phyloP scores from a whole-genome alignment of 768 basidiomycete genomes.

The Fomitopsis serialis region DNA sequence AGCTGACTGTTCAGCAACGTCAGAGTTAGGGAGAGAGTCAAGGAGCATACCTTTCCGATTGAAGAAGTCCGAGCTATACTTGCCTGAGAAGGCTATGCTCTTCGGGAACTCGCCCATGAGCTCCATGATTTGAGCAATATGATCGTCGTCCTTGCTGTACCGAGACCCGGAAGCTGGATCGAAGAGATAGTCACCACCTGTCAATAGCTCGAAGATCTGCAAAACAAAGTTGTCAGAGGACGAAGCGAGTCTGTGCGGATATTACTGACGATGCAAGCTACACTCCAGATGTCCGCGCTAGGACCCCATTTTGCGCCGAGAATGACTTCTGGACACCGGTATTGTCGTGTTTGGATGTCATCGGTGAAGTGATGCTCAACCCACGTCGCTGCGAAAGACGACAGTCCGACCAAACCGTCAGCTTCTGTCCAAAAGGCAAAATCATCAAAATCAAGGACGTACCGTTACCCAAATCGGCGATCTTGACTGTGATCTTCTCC shows the following conservation, averaged over 20 bases:
- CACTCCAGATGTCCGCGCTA: constrained; percentile 95
- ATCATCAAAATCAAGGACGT: constrained; percentile 21
- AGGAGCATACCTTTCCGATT: constrained; percentile 76
- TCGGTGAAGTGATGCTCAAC: constrained; percentile 97
- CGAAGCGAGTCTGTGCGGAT: constrained; percentile 1
- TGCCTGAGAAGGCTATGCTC: constrained; percentile 79
- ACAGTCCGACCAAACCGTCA: neutral
- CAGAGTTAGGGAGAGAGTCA: neutral
- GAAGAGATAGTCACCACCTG: constrained; percentile 96
- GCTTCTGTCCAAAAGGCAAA: constrained; percentile 1
- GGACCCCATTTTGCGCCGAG: constrained; percentile 94
- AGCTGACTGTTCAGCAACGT: neutral
- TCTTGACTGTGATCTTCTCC: constrained; percentile 92
- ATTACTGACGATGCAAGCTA: constrained; percentile 80
- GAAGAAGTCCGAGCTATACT: constrained; percentile 93
- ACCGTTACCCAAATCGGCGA: constrained; percentile 97
- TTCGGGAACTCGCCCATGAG: constrained; percentile 88
- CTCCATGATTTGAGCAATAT: constrained; percentile 98
- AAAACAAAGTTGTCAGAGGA: neutral
- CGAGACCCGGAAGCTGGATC: constrained; percentile 93
- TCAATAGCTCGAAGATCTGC: constrained; percentile 91
- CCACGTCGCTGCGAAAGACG: constrained; percentile 59
- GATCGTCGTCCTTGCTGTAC: constrained; percentile 95
- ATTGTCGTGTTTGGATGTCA: constrained; percentile 96
- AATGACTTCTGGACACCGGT: constrained; percentile 96